Percentiles rank a stretch among this genome's conserved stretches.
phyloP scores from a whole-genome alignment of 306 rosid species.

The Corylus americana region DNA sequence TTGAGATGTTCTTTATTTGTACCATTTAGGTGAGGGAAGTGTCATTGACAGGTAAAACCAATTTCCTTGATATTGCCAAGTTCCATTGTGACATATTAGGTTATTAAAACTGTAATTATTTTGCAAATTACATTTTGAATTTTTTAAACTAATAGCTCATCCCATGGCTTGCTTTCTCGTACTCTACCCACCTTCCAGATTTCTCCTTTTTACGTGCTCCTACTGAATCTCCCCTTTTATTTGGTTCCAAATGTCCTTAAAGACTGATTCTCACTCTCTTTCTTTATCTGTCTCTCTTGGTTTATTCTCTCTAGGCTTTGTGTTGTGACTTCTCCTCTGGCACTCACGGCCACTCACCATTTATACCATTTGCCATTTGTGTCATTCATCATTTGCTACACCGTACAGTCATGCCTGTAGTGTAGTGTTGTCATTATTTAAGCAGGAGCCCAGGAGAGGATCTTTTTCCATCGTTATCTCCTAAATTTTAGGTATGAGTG shows the following conservation, averaged over 20 bases:
- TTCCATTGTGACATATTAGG: neutral
- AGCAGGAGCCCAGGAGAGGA: neutral
- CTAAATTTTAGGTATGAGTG: neutral
- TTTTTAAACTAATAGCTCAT: neutral
- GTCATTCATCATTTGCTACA: neutral
- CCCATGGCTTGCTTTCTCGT: neutral
- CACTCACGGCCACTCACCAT: neutral
- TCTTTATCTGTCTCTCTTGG: neutral
- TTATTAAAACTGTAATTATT: too few species aligned
- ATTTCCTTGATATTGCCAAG: neutral
- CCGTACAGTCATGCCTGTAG: neutral
- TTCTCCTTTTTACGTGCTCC: neutral
- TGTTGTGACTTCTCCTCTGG: neutral
- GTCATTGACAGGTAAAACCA: neutral
- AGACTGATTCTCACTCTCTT: neutral
- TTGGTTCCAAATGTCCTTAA: neutral
- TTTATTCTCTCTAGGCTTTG: neutral
- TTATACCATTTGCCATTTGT: neutral
- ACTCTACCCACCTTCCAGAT: neutral
- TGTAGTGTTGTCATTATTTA: neutral
- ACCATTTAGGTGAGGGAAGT: neutral
- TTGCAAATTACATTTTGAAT: neutral
- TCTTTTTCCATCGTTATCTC: neutral
- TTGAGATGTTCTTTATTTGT: too few species aligned
- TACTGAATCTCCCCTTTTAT: neutral